Conservation (phyloP, 192 early-diverging fungal genomes). For the Coemansia sp. region DNA sequence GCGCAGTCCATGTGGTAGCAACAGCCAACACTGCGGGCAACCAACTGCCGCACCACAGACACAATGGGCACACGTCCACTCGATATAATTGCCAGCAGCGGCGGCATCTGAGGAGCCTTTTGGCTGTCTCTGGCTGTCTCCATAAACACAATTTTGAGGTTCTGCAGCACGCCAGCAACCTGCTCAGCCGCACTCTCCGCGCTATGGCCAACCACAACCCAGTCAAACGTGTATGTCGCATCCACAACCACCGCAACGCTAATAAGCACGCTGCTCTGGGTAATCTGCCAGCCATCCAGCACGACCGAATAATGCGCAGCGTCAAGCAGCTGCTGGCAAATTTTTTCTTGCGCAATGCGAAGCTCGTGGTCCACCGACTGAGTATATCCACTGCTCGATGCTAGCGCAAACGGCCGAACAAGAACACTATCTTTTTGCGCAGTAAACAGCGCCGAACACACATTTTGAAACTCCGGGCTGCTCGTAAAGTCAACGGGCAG, state of each 20-base stretch:
- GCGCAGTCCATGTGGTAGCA: slow-evolving; percentile 11
- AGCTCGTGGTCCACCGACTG: slow-evolving; percentile 5
- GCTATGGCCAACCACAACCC: slow-evolving; percentile 1
- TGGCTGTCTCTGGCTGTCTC: background rate
- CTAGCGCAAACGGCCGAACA: slow-evolving; percentile 1
- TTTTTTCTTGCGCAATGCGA: background rate
- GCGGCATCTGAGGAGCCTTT: background rate
- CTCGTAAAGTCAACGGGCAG: slow-evolving; percentile 8
- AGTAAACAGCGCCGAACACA: slow-evolving; percentile 7
- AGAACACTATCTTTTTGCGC: slow-evolving; percentile 14
- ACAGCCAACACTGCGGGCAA: background rate
- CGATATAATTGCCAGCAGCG: background rate
- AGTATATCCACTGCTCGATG: background rate
- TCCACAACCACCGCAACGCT: background rate
- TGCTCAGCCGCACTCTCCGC: background rate
- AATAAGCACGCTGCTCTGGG: background rate
- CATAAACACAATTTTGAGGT: background rate
- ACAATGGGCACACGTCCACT: background rate
- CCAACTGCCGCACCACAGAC: background rate
- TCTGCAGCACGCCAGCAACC: background rate
- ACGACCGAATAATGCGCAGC: background rate
- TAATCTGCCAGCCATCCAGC: background rate
- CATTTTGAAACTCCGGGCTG: slow-evolving; percentile 13
- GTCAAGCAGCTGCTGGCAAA: background rate
- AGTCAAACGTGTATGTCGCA: background rate